Evolutionary conservation across 2,329 filamentous ascomycete genomes (phyloP), one percentile per base, ranked within the genome.

Genomic region (Fusarium sp.): DNA sequence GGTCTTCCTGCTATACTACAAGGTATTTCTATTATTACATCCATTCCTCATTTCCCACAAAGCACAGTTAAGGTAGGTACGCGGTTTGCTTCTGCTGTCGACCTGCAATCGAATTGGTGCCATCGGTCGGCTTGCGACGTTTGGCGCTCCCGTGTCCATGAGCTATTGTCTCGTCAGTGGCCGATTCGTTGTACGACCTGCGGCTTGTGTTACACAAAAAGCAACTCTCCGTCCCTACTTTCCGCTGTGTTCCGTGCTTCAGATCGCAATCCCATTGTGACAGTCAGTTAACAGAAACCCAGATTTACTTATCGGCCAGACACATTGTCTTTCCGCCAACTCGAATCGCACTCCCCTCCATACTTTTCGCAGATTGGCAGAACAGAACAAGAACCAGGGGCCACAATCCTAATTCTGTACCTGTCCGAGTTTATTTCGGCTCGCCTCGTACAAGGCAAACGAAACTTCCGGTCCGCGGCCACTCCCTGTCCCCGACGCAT

Each of bases 181-280:
- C 52, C 41, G 58, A 59, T 20, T 53, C 33, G 70, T 73, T 60
- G 66, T 59, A 73, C 71, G 65, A 54, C 56, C 64, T 71, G 63
- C 61, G 60, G 74, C 62, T 66, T 54, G 46, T 67, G 73, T 76
- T 70, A 71, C 75, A 62, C 74, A 76, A 64, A 44, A 67, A 71
- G 73, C 72, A 70, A 64, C 52, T 69, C 62, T 69, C 70, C 70
- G 70, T 50, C 57, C 69, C 67, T 64, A 52, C 65, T 64, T 64
- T 69, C 59, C 62, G 64, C 56, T 67, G 57, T 70, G 50, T 74
- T 46, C 71, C 62, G 58, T 60, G 40, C 67, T 44, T 69, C 49
- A 67, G 58, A 59, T 64, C 44, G 32, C 23, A 63, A 55, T 50
- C 65, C 61, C 68, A 46, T 67, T 64, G 60, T 55, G 54, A 66